Percentiles rank a stretch among this genome's conserved stretches.
These are phyloP conservation scores for Tetrapisispora iriomotensis DNA, from an alignment of 805 yeast genomes.

Conservation along the genomic window DNA sequence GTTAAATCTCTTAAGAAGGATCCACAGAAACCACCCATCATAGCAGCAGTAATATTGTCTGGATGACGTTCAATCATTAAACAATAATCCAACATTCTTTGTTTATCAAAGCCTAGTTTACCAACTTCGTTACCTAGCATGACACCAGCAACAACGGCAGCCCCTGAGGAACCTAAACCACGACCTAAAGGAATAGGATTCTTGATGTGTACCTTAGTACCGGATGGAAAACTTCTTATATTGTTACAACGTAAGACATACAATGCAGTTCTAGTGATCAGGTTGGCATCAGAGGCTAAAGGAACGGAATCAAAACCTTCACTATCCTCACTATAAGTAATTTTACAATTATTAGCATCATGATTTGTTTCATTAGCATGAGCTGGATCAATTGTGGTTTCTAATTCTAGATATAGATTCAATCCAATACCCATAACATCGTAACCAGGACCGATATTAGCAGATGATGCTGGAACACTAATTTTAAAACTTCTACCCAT, in stretches of 20 bases:
- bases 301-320: slow-evolving; percentile 83
- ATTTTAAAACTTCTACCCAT: slow-evolving; percentile 47
- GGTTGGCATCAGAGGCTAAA: slow-evolving; percentile 61
- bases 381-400: slow-evolving; percentile 52
- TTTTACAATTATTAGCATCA: slow-evolving; percentile 59
- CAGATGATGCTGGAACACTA: slow-evolving; percentile 91
- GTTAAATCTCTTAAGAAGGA: slow-evolving; percentile 78
- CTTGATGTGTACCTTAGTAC: slow-evolving; percentile 68
- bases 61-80: slow-evolving; percentile 98
- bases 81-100: slow-evolving; percentile 85
- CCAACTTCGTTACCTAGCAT: slow-evolving; percentile 83
- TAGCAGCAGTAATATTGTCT: slow-evolving; percentile 95
- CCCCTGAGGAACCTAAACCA: slow-evolving; percentile 95
- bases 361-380: slow-evolving; percentile 36
- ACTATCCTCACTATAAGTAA: slow-evolving; percentile 57
- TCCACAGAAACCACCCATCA: slow-evolving; percentile 98
- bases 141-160: slow-evolving; percentile 97
- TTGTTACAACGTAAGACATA: slow-evolving; percentile 83
- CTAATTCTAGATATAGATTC: slow-evolving; percentile 58
- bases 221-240: slow-evolving; percentile 65
- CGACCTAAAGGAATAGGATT: slow-evolving; percentile 96
- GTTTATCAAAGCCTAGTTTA: slow-evolving; percentile 58
- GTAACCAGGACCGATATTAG: slow-evolving; percentile 97
- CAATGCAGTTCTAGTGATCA: slow-evolving; percentile 87
- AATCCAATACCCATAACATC: slow-evolving; percentile 93